Base-by-base conservation (phyloP, 306 rosid genomes). In the Oxytropis ochrocephala region DNA sequence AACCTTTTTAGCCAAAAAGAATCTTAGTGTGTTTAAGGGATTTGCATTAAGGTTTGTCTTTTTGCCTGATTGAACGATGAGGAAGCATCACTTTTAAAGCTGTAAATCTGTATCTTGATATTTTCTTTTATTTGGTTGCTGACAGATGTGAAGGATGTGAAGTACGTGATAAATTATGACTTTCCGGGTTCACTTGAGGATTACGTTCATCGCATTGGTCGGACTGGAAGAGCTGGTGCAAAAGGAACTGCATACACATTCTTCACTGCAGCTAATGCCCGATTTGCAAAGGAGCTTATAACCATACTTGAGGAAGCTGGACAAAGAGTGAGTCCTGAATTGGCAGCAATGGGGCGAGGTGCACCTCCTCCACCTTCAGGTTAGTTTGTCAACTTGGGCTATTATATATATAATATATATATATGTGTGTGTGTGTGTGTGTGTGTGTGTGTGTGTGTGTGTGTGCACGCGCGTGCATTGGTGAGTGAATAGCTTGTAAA, bases 101-200 rank as follows among this genome's bases (percentile, higher is more conserved):
- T 30, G 32, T 35, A 19, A 55, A 12, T 19, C 32, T 52, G 19
- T 74, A 12, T 62, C 53, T 48, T 62, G 64, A 55, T 44, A 17
- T 35, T 65, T 51, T 66, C 10, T 55, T 54, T 39, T 44, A 35
- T 61, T 82, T 69, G 48, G 64, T 64, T 77, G 38, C 57, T 39
- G 65, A 73, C 88, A 94, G 99, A 94, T 63, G 97, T 91, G 84
- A 94, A 94, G 86, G 99, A 91, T 66, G 96, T 91, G 66, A 94
- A 85, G 80, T 94, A 81, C 67, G 98, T 94, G 36, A 84, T 94
- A 71, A 94, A 94, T 72, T 90, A 94, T 38, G 99, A 94, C 79
- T 91, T 94, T 78, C 99, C 97, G 7, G 96, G 97, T 79, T 94
- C 99, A 70, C 97, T 94, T 0, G 99, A 94, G 85, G 99, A 94